A percentile compares a stretch with the other conserved stretches of the same genome.
phyloP scores from a whole-genome alignment of 345 rosid species.

The Eucalyptus erythrocorys region DNA sequence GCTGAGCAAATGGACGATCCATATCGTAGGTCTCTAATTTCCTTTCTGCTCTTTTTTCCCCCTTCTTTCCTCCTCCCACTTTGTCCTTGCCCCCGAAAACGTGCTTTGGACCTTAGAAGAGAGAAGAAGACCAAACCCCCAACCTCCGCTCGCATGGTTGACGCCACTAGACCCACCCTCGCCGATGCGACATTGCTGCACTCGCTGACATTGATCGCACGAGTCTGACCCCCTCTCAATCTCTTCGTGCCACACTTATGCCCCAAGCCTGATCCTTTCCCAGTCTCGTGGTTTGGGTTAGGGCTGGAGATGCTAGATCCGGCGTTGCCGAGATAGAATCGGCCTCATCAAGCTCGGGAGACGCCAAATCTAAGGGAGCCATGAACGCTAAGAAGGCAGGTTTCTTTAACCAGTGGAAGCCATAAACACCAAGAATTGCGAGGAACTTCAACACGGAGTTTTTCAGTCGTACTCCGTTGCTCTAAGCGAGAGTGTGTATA shows the following conservation, averaged over 20 bases:
- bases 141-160: neutral
- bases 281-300: neutral
- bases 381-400: neutral
- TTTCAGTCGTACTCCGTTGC: neutral
- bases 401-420: neutral
- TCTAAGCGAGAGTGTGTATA: neutral
- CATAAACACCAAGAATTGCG: neutral
- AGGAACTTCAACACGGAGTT: neutral
- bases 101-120: neutral
- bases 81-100: neutral
- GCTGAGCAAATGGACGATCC: neutral
- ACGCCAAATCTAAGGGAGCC: neutral
- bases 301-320: neutral
- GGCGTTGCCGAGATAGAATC: neutral
- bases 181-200: neutral
- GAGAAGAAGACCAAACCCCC: neutral
- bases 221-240: neutral
- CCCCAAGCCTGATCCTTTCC: neutral
- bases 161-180: neutral
- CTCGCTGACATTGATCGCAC: neutral
- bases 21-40: neutral
- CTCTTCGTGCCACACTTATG: neutral
- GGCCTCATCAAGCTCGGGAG: neutral
- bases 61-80: neutral
- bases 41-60: neutral